Percentiles rank a stretch among this genome's conserved stretches.
These are phyloP conservation scores for Arabidopsis hybrid DNA, from an alignment of 441 rosid genomes.

Conservation along the genomic window DNA sequence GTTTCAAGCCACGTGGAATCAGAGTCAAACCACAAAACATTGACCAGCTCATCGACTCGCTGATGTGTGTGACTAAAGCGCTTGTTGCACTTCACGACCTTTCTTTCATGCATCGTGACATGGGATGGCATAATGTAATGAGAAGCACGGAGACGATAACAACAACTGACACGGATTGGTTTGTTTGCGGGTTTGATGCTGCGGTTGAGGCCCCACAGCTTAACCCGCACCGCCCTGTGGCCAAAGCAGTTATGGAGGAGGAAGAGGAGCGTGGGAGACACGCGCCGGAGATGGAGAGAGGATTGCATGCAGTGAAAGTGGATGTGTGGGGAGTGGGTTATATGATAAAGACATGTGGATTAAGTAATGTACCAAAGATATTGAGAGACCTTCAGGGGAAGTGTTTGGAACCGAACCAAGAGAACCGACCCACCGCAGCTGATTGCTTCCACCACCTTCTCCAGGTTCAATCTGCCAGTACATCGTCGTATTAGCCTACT, in stretches of 20 bases:
- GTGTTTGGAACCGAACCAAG: conserved; percentile 90
- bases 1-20: conserved; percentile 82
- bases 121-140: conserved; percentile 89
- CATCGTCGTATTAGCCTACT: conserved; percentile 49
- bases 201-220: conserved; percentile 85
- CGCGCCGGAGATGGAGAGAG: conserved; percentile 94
- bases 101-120: conserved; percentile 90
- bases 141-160: conserved; percentile 42
- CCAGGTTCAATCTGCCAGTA: conserved; percentile 76
- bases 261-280: conserved; percentile 64
- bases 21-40: conserved; percentile 62
- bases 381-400: conserved; percentile 80
- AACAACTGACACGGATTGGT: conserved; percentile 61
- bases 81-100: conserved; percentile 91
- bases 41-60: conserved; percentile 81
- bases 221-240: conserved; percentile 52
- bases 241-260: conserved; percentile 5
- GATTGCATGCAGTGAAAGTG: conserved; percentile 89
- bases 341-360: conserved; percentile 79
- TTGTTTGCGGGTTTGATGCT: conserved; percentile 79
- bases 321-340: conserved; percentile 96
- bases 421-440: conserved; percentile 90
- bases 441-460: conserved; percentile 93
- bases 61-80: conserved; percentile 88
- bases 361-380: conserved; percentile 70